A percentile compares a stretch with the other conserved stretches of the same genome.
phyloP scores from a whole-genome alignment of 1,139 yeast species.

The Taiozyma onychis region DNA sequence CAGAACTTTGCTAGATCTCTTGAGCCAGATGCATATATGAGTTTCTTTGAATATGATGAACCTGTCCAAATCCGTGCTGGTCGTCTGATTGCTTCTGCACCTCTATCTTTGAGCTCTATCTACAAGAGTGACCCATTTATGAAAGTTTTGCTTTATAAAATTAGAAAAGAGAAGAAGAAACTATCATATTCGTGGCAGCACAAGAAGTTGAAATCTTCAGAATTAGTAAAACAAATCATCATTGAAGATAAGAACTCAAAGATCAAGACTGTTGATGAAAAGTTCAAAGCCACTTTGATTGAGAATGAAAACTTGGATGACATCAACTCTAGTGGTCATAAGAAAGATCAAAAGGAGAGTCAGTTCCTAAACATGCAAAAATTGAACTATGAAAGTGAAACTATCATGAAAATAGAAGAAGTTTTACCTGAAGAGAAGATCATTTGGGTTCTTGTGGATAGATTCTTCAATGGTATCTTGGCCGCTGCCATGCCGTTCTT shows the following conservation, averaged over 20 bases:
- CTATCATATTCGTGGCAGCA: constrained; percentile 14
- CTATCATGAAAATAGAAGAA: constrained; percentile 29
- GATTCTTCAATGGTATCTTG: constrained; percentile 37
- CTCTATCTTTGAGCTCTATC: constrained; percentile 29
- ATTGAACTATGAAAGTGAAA: constrained; percentile 20
- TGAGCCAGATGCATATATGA: constrained; percentile 11
- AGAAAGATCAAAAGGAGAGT: constrained; percentile 2
- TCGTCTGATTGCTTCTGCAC: constrained; percentile 25
- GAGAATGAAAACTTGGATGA: constrained; percentile 33
- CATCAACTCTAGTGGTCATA: constrained; percentile 9
- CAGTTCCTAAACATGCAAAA: constrained; percentile 10
- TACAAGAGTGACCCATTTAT: constrained; percentile 42
- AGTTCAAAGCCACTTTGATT: constrained; percentile 26
- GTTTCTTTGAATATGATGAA: constrained; percentile 24
- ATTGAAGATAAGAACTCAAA: constrained; percentile 14
- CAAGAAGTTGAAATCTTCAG: constrained; percentile 25
- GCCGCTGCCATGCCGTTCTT: constrained; percentile 44
- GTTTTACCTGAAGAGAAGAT: constrained; percentile 39
- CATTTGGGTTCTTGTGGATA: constrained; percentile 40
- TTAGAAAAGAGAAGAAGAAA: constrained; percentile 19
- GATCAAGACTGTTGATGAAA: constrained; percentile 15
- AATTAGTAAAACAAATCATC: constrained; percentile 18
- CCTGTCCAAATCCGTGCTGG: constrained; percentile 27
- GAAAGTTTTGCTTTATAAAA: constrained; percentile 27
- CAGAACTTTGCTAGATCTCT: neutral